Evolutionary conservation across 129 eudicot genomes (phyloP), one percentile per base, ranked within the genome.

Genomic region (Ambrosia artemisiifolia): DNA sequence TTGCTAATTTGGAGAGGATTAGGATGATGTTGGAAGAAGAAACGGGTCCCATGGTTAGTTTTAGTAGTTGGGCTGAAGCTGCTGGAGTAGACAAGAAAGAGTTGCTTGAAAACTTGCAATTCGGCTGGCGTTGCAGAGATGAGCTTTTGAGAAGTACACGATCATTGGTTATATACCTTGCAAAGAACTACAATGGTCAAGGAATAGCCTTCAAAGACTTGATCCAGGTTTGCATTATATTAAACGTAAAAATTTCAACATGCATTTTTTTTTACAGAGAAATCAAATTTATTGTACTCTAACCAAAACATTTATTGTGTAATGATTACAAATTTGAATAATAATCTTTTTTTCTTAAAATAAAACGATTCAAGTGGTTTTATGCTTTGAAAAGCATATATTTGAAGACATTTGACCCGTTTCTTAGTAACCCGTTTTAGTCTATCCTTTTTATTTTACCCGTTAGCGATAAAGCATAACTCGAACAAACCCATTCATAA

Each of bases 81-180:
- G 95, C 96, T 56, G 86, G 86, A 64, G 33, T 92, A 4, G 87
- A 87, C 60, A 82, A 83, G 84, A 85, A 79, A 69, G 83, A 53
- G 63, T 76, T 92, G 75, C 95, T 81, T 70, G 82, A 81, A 76
- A 84, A 78, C 46, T 67, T 92, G 85, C 84, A 79, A 63, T 83
- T 72, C 43, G 98, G 98, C 63, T 89, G 96, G 94, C 71, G 74
- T 79, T 92, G 95, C 75, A 77, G 94, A 85, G 95, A 87, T 62
- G 96, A 87, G 81, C 95, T 92, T 63, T 71, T 92, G 65, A 85
- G 85, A 89, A 92, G 96, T 65, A 84, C 95, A 5, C 84, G 86
- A 17, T 85, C 98, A 12, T 80, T 92, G 74, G 94, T 92, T 61
- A 34, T 83, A 42, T 92, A 86, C 69, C 71, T 87, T 47, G 91